Base-by-base conservation (phyloP, 345 rosid genomes). In the Brassica carinata region DNA sequence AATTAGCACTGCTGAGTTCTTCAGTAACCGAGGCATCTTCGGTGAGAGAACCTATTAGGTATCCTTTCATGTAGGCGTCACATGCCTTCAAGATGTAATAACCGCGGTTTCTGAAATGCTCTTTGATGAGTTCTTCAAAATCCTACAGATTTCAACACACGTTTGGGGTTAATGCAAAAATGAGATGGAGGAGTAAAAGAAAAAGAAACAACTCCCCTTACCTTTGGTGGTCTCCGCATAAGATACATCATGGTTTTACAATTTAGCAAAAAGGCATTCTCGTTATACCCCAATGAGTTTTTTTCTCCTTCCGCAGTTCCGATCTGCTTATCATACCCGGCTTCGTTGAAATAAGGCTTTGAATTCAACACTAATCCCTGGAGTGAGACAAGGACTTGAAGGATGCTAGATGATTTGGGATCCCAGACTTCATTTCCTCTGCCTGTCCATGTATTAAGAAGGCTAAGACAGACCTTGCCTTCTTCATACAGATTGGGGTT, bases 381-480 rank as follows among this genome's bases (percentile, higher is more conserved):
- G 36, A 96, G 94, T 75, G 99, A 96, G 80, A 96, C 98, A 73
- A 96, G 87, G 66, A 96, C 96, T 85, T 96, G 99, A 85, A 94
- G 98, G 83, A 96, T 96, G 89, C 98, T 96, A 19, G 98, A 94
- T 74, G 96, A 92, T 14, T 58, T 77, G 57, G 99, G 88, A 89
- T 91, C 94, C 99, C 99, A 96, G 14, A 92, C 97, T 91, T 96
- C 98, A 59, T 91, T 94, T 84, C 97, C 98, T 83, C 88, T 87
- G 74, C 99, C 98, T 51, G 94, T 85, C 99, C 99, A 96, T 43
- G 99, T 96, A 83, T 92, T 96, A 53, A 96, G 83, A 78, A 96
- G 97, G 89, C 98, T 96, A 76, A 96, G 98, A 89, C 98, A 96
- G 77, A 96, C 97, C 85, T 92, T 96, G 59, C 99, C 98, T 84